phyloP scores from a whole-genome alignment of 2,329 filamentous ascomycete genomes.

The Pseudogymnoascus pannorum region DNA sequence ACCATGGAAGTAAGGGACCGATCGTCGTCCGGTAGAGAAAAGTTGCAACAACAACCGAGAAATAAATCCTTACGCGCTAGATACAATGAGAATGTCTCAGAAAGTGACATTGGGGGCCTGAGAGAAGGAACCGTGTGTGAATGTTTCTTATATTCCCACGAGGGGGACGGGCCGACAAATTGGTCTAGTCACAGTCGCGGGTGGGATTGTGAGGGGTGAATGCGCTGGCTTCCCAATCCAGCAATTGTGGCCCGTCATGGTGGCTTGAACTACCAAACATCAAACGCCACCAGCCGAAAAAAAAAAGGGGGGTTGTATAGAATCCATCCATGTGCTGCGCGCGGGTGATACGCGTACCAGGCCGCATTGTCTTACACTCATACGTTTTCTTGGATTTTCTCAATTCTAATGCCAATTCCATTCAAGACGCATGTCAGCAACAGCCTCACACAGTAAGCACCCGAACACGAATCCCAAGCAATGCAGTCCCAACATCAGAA shows the following conservation, averaged over 20 bases:
- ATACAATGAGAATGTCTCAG: conserved; percentile 4
- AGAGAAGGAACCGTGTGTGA: background rate
- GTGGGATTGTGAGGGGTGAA: background rate
- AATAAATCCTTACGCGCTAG: background rate
- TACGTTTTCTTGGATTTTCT: background rate
- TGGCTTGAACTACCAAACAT: background rate
- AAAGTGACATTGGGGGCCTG: background rate
- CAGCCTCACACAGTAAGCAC: background rate
- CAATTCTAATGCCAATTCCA: background rate
- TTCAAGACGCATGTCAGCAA: background rate
- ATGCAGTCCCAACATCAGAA: conserved; percentile 5
- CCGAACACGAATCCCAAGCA: background rate
- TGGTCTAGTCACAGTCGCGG: background rate
- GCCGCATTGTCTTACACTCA: background rate
- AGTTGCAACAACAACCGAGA: background rate
- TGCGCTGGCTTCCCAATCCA: background rate
- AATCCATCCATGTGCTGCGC: background rate
- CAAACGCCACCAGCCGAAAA: background rate
- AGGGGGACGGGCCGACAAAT: background rate
- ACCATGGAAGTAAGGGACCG: background rate
- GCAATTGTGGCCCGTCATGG: background rate
- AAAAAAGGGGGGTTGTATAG: background rate
- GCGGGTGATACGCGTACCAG: background rate
- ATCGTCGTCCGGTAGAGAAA: background rate
- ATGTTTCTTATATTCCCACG: background rate